Conservation (phyloP, 2,329 filamentous ascomycete genomes). For the Aspergillus candidus region DNA sequence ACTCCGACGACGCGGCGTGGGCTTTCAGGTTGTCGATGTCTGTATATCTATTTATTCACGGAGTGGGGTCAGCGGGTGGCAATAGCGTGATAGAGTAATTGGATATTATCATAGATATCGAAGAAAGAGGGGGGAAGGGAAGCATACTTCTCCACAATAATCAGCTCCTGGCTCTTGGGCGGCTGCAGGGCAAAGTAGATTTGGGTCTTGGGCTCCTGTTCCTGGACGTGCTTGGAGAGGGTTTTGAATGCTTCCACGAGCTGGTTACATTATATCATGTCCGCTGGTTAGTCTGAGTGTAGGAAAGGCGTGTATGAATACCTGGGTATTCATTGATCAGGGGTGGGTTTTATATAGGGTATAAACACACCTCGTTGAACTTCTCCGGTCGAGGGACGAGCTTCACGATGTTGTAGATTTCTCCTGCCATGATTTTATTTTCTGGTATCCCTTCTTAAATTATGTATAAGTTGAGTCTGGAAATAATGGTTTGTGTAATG, state of each 20-base stretch:
- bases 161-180: slow-evolving; percentile 11
- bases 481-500: too few species aligned
- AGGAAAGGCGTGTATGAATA: not conserved
- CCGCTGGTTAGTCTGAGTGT: not conserved
- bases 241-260: slow-evolving; percentile 14
- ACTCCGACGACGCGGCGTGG: slow-evolving; percentile 10
- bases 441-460: not conserved
- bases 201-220: slow-evolving; percentile 16
- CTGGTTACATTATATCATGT: slow-evolving; percentile 1
- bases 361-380: slow-evolving; percentile 12
- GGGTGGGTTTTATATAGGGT: not conserved
- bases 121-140: not conserved
- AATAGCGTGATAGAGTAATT: too few species aligned
- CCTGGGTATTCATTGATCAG: not conserved
- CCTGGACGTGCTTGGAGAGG: slow-evolving; percentile 12
- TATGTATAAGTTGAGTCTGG: not conserved
- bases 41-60: slow-evolving; percentile 8
- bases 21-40: slow-evolving; percentile 14
- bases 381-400: slow-evolving; percentile 16
- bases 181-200: slow-evolving; percentile 17
- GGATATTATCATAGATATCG: too few species aligned
- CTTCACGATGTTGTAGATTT: slow-evolving; percentile 17
- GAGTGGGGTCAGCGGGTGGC: too few species aligned
- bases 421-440: slow-evolving; percentile 5
- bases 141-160: slow-evolving; percentile 17